Evolutionary conservation across 2,329 filamentous ascomycete genomes (phyloP).

Genomic region (Phaeosphaeriaceae sp.): DNA sequence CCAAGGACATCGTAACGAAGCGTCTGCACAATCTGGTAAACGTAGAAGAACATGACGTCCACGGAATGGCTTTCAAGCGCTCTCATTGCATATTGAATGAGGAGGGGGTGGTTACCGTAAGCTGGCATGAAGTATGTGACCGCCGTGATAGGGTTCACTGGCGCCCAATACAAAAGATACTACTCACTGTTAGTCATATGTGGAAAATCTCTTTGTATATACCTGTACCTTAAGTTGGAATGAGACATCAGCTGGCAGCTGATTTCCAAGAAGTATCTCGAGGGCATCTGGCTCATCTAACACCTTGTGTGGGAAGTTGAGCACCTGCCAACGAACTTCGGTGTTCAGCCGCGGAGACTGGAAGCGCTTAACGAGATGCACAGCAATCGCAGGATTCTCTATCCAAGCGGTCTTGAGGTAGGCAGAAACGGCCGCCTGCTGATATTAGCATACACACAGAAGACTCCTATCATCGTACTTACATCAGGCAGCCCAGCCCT

Average conservation of each 20-base stretch:
- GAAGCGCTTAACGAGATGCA: conserved; percentile 82
- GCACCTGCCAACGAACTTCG: conserved; percentile 79
- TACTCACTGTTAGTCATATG: conserved; percentile 43
- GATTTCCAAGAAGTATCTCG: conserved; percentile 77
- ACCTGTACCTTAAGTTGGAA: conserved; percentile 77
- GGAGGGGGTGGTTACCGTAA: conserved; percentile 88
- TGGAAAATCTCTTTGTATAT: background rate
- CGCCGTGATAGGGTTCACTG: conserved; percentile 90
- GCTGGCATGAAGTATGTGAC: conserved; percentile 91
- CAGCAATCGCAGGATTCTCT: conserved; percentile 83
- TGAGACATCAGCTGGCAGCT: conserved; percentile 78
- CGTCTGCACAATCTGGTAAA: conserved; percentile 96
- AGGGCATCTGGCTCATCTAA: conserved; percentile 82
- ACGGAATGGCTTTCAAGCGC: conserved; percentile 91
- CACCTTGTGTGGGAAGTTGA: conserved; percentile 84
- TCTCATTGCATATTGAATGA: conserved; percentile 96
- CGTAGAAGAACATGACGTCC: conserved; percentile 99
- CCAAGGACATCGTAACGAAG: conserved; percentile 91
- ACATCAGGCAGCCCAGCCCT: conserved; percentile 51
- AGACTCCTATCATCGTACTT: conserved; percentile 9
- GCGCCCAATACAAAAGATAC: conserved; percentile 91
- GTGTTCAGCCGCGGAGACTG: conserved; percentile 73
- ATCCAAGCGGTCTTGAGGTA: conserved; percentile 85
- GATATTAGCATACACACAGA: conserved; percentile 17
- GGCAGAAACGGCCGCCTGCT: conserved; percentile 62